Percentiles rank a stretch among this genome's conserved stretches.
These are phyloP conservation scores for Chiua sp. DNA, from an alignment of 1,284 basidiomycete species.

Conservation along the genomic window DNA sequence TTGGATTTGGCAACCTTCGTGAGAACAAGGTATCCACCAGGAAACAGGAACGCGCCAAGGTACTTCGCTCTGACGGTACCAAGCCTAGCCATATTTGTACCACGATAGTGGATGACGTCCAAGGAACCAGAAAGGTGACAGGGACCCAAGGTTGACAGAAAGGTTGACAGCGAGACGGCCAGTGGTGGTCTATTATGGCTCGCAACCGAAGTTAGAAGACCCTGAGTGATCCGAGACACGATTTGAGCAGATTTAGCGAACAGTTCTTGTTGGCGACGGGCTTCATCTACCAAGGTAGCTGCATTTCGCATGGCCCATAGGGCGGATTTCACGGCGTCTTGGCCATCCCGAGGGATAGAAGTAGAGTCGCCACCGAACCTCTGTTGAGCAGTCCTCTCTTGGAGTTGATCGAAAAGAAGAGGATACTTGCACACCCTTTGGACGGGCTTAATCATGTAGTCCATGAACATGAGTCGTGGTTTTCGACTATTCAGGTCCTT, in stretches of 20 bases:
- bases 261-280: constrained; percentile 66
- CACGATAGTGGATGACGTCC: constrained; percentile 79
- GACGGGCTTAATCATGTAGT: constrained; percentile 90
- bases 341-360: constrained; percentile 4
- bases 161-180: constrained; percentile 51
- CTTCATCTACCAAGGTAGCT: constrained; percentile 65
- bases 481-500: constrained; percentile 16
- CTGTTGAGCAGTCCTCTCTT: constrained; percentile 39
- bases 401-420: constrained; percentile 81
- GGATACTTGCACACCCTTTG: constrained; percentile 94
- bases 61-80: constrained; percentile 80
- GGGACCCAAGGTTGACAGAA: constrained; percentile 72
- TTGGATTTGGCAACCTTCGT: constrained; percentile 85
- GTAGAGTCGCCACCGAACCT: constrained; percentile 31
- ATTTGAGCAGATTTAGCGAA: constrained; percentile 74
- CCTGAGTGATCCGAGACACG: constrained; percentile 62
- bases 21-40: constrained; percentile 83
- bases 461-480: constrained; percentile 66
- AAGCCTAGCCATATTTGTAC: constrained; percentile 40
- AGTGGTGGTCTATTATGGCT: constrained; percentile 36
- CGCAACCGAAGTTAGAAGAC: constrained; percentile 36
- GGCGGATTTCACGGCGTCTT: constrained; percentile 54
- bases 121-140: constrained; percentile 82
- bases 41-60: constrained; percentile 87
- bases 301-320: constrained; percentile 66